A percentile compares a stretch with the other conserved stretches of the same genome.
phyloP scores from a whole-genome alignment of 2,329 filamentous ascomycete species.

The Neurospora crassa region DNA sequence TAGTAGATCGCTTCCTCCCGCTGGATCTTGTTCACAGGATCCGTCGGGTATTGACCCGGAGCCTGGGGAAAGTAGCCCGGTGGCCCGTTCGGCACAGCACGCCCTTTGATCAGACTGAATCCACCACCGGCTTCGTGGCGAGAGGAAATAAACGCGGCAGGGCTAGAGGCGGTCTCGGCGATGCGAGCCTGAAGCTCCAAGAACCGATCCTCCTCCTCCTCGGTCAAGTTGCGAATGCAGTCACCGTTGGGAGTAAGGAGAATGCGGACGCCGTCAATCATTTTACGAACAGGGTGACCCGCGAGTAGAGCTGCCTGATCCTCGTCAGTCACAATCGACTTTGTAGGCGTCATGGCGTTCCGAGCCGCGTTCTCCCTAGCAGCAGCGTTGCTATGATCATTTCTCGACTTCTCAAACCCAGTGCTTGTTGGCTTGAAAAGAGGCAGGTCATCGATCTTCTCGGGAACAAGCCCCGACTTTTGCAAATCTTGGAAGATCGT shows the following conservation, averaged over 20 bases:
- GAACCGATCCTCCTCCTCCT: constrained; percentile 61
- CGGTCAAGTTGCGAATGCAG: constrained; percentile 61
- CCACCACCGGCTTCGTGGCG: constrained; percentile 46
- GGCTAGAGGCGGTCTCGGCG: constrained; percentile 37
- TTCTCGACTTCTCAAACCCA: constrained; percentile 24
- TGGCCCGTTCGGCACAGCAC: constrained; percentile 54
- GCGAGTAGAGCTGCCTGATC: constrained; percentile 46
- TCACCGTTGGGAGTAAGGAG: constrained; percentile 69
- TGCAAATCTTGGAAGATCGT: constrained; percentile 30
- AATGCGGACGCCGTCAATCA: constrained; percentile 55
- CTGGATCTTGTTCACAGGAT: constrained; percentile 56
- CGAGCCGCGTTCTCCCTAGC: constrained; percentile 11
- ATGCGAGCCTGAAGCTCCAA: constrained; percentile 57
- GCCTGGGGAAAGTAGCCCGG: constrained; percentile 51
- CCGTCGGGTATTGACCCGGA: constrained; percentile 37
- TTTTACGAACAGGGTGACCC: constrained; percentile 50
- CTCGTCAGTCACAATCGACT: constrained; percentile 40
- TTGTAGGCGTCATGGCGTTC: constrained; percentile 28
- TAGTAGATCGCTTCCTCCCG: constrained; percentile 57
- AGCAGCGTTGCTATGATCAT: constrained; percentile 9
- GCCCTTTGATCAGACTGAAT: constrained; percentile 54
- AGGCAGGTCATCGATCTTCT: constrained; percentile 25
- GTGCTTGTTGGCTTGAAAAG: constrained; percentile 30
- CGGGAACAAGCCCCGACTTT: constrained; percentile 23
- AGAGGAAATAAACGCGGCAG: constrained; percentile 45